A percentile compares a stretch with the other conserved stretches of the same genome.
Conservation (phyloP, 306 rosid species). For the Fragaria iinumae region DNA sequence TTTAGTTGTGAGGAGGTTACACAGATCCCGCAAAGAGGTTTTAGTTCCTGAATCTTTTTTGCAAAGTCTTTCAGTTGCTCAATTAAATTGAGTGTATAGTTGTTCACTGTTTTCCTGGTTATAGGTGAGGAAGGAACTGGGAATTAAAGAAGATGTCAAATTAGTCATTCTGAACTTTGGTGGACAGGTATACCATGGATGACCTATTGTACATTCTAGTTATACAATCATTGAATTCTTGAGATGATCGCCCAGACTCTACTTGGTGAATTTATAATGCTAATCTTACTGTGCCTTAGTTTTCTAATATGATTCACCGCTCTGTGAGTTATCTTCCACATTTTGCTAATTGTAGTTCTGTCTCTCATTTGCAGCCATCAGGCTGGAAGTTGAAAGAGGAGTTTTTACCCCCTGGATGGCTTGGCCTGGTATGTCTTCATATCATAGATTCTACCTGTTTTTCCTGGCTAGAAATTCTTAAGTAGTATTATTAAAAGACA, state of each 20-base stretch:
- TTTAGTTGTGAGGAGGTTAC: slow-evolving; percentile 89
- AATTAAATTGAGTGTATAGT: slow-evolving; percentile 14
- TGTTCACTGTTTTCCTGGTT: slow-evolving; percentile 24
- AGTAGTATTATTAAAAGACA: background rate
- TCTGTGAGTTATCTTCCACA: background rate
- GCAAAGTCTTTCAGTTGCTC: slow-evolving; percentile 24
- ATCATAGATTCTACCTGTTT: slow-evolving; percentile 16
- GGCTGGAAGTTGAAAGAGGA: slow-evolving; percentile 94
- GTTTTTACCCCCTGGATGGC: slow-evolving; percentile 87
- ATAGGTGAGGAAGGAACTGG: slow-evolving; percentile 85
- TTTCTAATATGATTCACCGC: background rate
- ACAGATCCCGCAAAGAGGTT: slow-evolving; percentile 88
- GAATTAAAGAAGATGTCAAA: slow-evolving; percentile 62
- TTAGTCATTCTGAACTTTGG: slow-evolving; percentile 92
- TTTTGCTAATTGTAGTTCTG: slow-evolving; percentile 20
- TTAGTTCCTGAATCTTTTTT: slow-evolving; percentile 16
- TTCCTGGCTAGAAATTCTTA: slow-evolving; percentile 15
- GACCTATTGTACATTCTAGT: background rate
- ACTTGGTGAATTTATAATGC: background rate
- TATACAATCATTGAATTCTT: background rate
- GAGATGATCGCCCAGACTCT: background rate
- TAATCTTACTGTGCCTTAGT: background rate
- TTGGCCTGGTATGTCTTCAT: slow-evolving; percentile 67
- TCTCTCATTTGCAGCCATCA: slow-evolving; percentile 70
- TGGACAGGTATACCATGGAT: slow-evolving; percentile 68